A percentile compares a stretch with the other conserved stretches of the same genome.
These are phyloP conservation scores for Flaveria brownii DNA, from an alignment of 129 eudicot genomes.

Conservation along the genomic window DNA sequence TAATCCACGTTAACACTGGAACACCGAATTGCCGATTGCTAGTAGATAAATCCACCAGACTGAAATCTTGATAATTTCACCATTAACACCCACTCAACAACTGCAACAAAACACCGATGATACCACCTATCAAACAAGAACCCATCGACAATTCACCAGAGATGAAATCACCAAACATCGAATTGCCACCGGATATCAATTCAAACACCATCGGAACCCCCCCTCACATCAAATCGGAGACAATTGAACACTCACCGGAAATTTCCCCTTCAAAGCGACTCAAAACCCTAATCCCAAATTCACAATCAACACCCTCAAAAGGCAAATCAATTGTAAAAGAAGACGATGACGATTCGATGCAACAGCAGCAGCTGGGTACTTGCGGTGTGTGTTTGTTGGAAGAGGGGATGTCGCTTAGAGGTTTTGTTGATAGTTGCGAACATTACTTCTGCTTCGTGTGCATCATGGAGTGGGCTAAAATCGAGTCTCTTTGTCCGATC, in stretches of 20 bases:
- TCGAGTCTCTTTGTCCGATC: conserved; percentile 84
- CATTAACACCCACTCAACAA: background rate
- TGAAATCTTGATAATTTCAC: too few species aligned
- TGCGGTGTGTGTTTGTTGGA: conserved; percentile 84
- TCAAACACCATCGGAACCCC: background rate
- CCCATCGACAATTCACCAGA: background rate
- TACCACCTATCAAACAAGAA: conserved; percentile 1
- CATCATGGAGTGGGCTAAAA: conserved; percentile 91
- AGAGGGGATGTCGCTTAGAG: conserved; percentile 55
- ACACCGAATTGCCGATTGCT: too few species aligned
- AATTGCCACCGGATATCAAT: background rate
- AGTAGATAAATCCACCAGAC: too few species aligned
- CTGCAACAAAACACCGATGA: background rate
- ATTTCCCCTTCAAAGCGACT: conserved; percentile 38
- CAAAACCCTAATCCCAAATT: conserved; percentile 44
- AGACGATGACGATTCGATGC: background rate
- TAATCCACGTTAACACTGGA: too few species aligned
- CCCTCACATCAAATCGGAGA: conserved; percentile 19
- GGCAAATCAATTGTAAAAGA: conserved; percentile 52
- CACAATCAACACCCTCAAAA: conserved; percentile 41
- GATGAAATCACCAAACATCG: background rate
- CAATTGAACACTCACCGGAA: background rate
- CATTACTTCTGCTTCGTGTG: conserved; percentile 88
- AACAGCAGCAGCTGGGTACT: conserved; percentile 17
- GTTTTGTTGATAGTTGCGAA: conserved; percentile 66